Evolutionary conservation across 2,329 filamentous ascomycete species (phyloP).

Genomic region (Saccharata proteae): DNA sequence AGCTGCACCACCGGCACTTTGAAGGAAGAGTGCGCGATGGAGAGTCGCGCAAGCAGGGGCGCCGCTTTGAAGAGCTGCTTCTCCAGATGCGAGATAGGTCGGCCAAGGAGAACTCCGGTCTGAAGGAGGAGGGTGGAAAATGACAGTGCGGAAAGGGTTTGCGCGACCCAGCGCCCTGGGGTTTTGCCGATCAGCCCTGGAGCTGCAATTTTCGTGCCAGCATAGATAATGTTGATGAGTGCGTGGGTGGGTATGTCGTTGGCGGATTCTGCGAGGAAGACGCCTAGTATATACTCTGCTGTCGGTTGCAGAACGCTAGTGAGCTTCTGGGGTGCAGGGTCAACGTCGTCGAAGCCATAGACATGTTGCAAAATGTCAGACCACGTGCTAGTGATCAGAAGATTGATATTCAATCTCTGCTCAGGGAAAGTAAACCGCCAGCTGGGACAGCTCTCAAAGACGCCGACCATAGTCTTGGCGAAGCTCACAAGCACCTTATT

Average conservation of each 20-base stretch:
- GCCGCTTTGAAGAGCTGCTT: constrained; percentile 70
- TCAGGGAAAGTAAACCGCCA: constrained; percentile 68
- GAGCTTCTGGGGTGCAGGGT: constrained; percentile 35
- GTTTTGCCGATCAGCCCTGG: too few species aligned
- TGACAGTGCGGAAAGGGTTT: constrained; percentile 51
- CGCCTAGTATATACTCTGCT: constrained; percentile 63
- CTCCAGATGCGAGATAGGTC: constrained; percentile 55
- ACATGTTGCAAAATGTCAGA: constrained; percentile 59
- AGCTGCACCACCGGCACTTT: constrained; percentile 54
- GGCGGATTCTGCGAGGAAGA: constrained; percentile 59
- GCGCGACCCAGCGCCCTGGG: constrained; percentile 44
- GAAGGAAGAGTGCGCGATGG: constrained; percentile 56
- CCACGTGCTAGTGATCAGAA: constrained; percentile 56
- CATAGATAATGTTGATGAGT: constrained; percentile 57
- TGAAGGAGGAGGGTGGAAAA: constrained; percentile 61
- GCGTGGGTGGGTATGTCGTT: constrained; percentile 66
- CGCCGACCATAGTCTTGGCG: constrained; percentile 63
- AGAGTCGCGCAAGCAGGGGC: constrained; percentile 64
- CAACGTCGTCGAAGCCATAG: constrained; percentile 59
- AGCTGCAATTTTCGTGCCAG: constrained; percentile 27
- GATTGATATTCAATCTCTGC: constrained; percentile 58
- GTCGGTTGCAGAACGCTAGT: constrained; percentile 57
- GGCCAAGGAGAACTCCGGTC: constrained; percentile 52
- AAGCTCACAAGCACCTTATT: constrained; percentile 60
- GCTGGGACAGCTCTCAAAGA: constrained; percentile 72